Base-by-base conservation (phyloP, 768 basidiomycete genomes). In the Hypholoma fasciculare region DNA sequence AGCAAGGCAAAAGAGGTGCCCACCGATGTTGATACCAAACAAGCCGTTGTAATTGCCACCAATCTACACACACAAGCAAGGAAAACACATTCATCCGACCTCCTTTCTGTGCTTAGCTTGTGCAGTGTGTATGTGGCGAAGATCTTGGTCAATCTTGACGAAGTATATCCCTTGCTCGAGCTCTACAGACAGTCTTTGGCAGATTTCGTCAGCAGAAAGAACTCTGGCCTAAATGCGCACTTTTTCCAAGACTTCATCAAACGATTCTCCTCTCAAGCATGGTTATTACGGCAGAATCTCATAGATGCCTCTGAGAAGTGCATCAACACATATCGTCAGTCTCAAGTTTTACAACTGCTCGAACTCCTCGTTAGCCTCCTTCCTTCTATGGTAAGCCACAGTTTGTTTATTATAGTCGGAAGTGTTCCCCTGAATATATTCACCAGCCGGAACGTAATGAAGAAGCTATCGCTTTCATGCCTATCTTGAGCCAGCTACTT, bases 191-290 rank as follows among this genome's bases (percentile, higher is more conserved):
- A 74, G 61, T 92, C 92, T 0, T 71, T 96, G 13, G 67, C 74
- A 16, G 92, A 96, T 69, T 96, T 92, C 65, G 76, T 89, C 58
- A 85, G 84, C 6, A 83, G 92, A 58, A 97, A 96, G 75, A 83
- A 85, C 44, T 95, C 93, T 3, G 77, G 82, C 27, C 78, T 96
- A 46, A 88, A 89, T 64, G 70, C 82, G 4, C 72, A 70, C 47
- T 95, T 95, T 76, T 89, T 98, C 77, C 78, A 85, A 48, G 90
- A 93, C 54, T 90, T 90, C 68, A 77, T 90, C 58, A 80, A 81
- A 17, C 85, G 90, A 39, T 82, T 83, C 71, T 86, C 91, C 0
- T 56, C 70, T 3, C 72, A 79, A 13, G 90, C 83, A 17, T 94
- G 93, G 90, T 69, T 62, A 37, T 70, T 94, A 19, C 83, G 87